phyloP scores from a whole-genome alignment of 768 basidiomycete species.

The Gyrodon lividus region DNA sequence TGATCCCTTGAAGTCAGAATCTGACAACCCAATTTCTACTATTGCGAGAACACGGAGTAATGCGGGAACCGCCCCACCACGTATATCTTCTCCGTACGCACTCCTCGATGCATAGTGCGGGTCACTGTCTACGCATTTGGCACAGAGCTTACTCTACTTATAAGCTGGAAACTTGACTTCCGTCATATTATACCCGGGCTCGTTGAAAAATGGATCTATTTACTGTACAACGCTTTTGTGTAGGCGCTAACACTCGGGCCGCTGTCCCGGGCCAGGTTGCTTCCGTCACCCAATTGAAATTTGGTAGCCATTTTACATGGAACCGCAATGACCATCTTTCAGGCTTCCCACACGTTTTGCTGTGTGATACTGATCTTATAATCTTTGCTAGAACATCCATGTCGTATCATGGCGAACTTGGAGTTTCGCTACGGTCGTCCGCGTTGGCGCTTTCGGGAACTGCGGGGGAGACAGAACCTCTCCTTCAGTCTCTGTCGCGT shows the following conservation, averaged over 20 bases:
- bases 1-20: slow-evolving; percentile 4
- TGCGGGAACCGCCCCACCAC: neutral
- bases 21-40: neutral
- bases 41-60: neutral
- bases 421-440: neutral
- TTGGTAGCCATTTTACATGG: too few species aligned
- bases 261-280: too few species aligned
- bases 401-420: neutral
- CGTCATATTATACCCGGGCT: too few species aligned
- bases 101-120: neutral
- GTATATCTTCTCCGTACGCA: neutral
- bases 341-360: neutral
- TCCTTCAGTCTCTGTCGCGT: slow-evolving; percentile 9
- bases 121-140: too few species aligned
- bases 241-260: too few species aligned
- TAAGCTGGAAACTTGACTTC: too few species aligned
- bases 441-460: neutral
- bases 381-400: neutral
- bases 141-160: too few species aligned
- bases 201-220: too few species aligned
- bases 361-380: neutral
- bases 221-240: too few species aligned
- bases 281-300: too few species aligned
- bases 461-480: slow-evolving; percentile 16
- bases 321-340: neutral